Percentiles rank a stretch among this genome's conserved stretches.
Conservation (phyloP, 345 rosid genomes). For the Mercurialis annua region DNA sequence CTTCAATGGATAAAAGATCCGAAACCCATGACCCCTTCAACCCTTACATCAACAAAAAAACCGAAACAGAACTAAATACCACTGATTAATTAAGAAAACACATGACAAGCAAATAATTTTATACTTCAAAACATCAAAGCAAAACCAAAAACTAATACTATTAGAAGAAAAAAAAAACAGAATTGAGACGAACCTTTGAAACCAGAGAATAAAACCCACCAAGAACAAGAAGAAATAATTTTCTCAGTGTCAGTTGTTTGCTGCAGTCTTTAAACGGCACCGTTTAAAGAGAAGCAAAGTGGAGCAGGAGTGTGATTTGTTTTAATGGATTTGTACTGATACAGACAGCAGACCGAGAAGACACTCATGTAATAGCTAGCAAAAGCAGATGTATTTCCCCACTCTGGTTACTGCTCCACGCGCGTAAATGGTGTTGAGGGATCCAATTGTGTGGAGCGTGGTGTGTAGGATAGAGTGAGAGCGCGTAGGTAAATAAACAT, state of each 20-base stretch:
- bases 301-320: background rate
- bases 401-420: background rate
- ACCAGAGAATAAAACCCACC: slow-evolving; percentile 5
- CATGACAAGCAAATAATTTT: background rate
- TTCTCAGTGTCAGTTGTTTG: background rate
- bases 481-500: slow-evolving; percentile 10
- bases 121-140: background rate
- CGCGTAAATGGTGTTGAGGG: background rate
- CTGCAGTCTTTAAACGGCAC: slow-evolving; percentile 1
- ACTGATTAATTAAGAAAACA: background rate
- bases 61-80: background rate
- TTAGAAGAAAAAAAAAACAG: background rate
- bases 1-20: slow-evolving; percentile 34
- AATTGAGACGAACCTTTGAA: slow-evolving; percentile 31
- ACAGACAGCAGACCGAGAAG: slow-evolving; percentile 28
- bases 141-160: background rate
- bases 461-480: no score
- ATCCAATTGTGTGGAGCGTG: background rate
- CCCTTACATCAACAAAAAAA: background rate
- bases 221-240: background rate
- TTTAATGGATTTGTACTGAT: slow-evolving; percentile 11
- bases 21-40: slow-evolving; percentile 4
- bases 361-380: slow-evolving; percentile 15
- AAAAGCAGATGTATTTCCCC: background rate
- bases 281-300: background rate